Base-by-base conservation (phyloP, 331 rosid species). In the Saraca asoca region DNA sequence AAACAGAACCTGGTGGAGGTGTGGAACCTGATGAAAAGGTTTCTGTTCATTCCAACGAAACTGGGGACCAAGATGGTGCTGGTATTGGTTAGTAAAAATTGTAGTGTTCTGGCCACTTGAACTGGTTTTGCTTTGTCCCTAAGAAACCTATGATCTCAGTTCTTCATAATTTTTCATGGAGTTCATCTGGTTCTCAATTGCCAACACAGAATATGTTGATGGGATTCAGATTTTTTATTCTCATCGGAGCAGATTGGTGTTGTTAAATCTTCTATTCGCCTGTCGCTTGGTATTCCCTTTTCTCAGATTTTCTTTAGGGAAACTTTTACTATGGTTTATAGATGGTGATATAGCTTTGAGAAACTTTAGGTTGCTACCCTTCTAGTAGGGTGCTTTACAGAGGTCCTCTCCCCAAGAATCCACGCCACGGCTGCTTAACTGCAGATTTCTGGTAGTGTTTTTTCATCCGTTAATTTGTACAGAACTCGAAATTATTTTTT, bases 1-100 rank as follows among this genome's bases (percentile, higher is more conserved):
- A 75, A 75, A 74, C 76, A 64, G 62, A 84, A 77, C 51, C 78
- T 9, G 79, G 54, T 24, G 87, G 74, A 49, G 81, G 64, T 73
- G 42, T 15, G n/a, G 73, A 52, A 56, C 81, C 85, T 20, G 70
- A 66, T 53, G 96, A 82, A 79, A 48, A n/a, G 5, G 75, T 74
- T 65, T 66, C 76, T 15, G 68, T 37, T 37, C 65, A 81, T 64
- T 65, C 81, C 58, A 81, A 70, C 39, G 88, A 78, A 77, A 75
- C 76, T 17, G 46, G 29, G 12, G 58, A 63, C 37, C 56, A 75
- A 24, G 91, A 77, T 58, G 82, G 61, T 70, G 63, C 80, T 49
- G 88, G 79, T 31, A 58, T 66, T 62, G 81, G 74, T 71, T 24
- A 24, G 31, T 24, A 24, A 3, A 1, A 24, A 24, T 1, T 24